Percentiles rank a stretch among this genome's conserved stretches.
These are phyloP conservation scores for Apiotrichum montevideense DNA, from an alignment of 1,284 basidiomycete genomes.

Conservation along the genomic window DNA sequence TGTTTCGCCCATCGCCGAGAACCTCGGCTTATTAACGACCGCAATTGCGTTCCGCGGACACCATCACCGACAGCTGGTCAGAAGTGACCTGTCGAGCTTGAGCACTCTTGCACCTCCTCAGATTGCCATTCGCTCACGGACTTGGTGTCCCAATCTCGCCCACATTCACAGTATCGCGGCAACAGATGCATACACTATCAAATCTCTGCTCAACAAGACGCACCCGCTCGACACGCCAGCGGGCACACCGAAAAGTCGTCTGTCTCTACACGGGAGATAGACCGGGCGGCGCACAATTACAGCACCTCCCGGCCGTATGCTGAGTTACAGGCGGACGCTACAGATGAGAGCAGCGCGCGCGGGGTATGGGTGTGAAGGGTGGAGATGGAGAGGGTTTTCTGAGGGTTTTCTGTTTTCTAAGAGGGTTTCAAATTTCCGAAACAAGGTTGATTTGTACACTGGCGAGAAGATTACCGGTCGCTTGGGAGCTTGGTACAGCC, in stretches of 20 bases:
- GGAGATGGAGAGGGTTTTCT: background rate
- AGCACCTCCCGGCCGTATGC: slow-evolving; percentile 13
- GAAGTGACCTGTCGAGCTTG: too few relatives aligned
- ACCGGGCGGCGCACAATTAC: slow-evolving; percentile 1
- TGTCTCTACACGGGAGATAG: slow-evolving; percentile 21
- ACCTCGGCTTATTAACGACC: too few relatives aligned
- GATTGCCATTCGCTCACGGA: too few relatives aligned
- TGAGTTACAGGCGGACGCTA: slow-evolving; percentile 18
- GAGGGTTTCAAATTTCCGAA: slow-evolving; percentile 6
- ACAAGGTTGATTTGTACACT: slow-evolving; percentile 17
- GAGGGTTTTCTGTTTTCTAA: background rate
- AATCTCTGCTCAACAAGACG: slow-evolving; percentile 24
- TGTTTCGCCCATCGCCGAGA: too few relatives aligned
- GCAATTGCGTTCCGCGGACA: too few relatives aligned
- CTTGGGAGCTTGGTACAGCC: background rate
- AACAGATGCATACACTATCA: slow-evolving; percentile 25
- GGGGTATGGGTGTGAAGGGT: slow-evolving; percentile 7
- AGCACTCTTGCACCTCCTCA: too few relatives aligned
- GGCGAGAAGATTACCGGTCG: slow-evolving; percentile 8
- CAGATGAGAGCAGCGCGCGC: slow-evolving; percentile 4
- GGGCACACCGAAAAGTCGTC: slow-evolving; percentile 20
- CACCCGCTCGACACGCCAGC: slow-evolving; percentile 18
- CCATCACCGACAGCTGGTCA: too few relatives aligned
- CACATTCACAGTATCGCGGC: slow-evolving; percentile 8
- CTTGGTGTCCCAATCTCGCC: too few relatives aligned